Evolutionary conservation across 345 rosid genomes (phyloP).

Genomic region (Ailanthus altissimus): DNA sequence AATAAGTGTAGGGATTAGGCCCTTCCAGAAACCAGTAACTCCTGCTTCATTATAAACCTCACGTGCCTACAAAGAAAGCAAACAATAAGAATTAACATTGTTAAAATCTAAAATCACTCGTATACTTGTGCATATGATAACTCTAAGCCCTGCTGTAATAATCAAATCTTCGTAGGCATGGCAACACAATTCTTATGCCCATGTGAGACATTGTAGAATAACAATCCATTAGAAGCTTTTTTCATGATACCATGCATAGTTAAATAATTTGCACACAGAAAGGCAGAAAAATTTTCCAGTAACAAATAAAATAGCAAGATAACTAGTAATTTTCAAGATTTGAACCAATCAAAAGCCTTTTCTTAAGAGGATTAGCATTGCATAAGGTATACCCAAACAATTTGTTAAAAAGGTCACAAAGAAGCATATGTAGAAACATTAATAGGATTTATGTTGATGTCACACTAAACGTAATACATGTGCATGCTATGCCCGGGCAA

Average conservation of each 20-base stretch:
- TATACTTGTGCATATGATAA: background rate
- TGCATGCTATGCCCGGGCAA: background rate
- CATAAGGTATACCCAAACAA: background rate
- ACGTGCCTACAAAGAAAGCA: constrained; percentile 38
- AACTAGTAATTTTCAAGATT: background rate
- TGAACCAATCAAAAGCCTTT: background rate
- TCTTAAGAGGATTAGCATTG: background rate
- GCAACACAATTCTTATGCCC: background rate
- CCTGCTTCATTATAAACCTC: constrained; percentile 68
- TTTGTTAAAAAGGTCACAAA: background rate
- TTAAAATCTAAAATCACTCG: background rate
- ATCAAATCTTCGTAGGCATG: background rate
- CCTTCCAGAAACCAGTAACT: constrained; percentile 69
- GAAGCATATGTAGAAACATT: background rate
- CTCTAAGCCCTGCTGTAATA: background rate
- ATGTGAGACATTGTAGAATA: background rate
- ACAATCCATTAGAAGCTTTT: background rate
- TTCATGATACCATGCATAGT: background rate
- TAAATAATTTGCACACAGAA: background rate
- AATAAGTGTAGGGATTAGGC: constrained; percentile 65
- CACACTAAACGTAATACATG: background rate
- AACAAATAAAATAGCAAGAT: background rate
- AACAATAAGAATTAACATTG: background rate
- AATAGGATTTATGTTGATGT: constrained; percentile 10
- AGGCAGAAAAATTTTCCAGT: background rate